Evolutionary conservation across 331 rosid species (phyloP), one percentile per base, ranked within the genome.

Genomic region (Phaseolus coccineus): DNA sequence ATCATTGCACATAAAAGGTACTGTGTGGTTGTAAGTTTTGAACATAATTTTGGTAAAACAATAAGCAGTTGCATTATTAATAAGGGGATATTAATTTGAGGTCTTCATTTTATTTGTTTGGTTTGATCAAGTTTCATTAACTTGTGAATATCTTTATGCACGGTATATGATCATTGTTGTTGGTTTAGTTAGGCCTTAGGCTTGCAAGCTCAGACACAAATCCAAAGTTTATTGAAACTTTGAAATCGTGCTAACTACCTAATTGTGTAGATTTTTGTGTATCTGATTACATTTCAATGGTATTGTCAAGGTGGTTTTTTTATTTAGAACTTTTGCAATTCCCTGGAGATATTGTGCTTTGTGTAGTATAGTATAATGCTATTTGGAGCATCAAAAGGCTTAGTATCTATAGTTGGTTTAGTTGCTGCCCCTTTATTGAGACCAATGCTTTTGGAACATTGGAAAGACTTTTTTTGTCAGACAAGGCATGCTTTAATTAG

Each of bases 101-200:
- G 58, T 78, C 22, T 27, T 56, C 13, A 58, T 57, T 28, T 78
- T 42, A 46, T 30, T 25, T 68, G 6, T 37, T 13, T 42, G 50
- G 28, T 78, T 68, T 68, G 48, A 56, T 78, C 63, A n/a, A 7
- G 42, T 44, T 78, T 46, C 33, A 5, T 13, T 27, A 69, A 39
- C 70, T 50, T 78, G 30, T 8, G 16, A 42, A 44, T 57, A 16
- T 55, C 48, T n/a, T 11, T 51, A 28, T 16, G 16, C 62, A 4
- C 25, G 50, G 62, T 8, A 11, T 31, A 65, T 55, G 75, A 55
- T 58, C 42, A 19, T 56, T 44, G 40, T 37, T 78, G 5, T 67
- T 6, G 8, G 46, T 42, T 25, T 65, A 48, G 5, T 48, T 48
- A 55, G 5, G 31, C 30, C 62, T 55, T 24, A 10, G 50, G 56